phyloP scores from a whole-genome alignment of 1,284 basidiomycete species.

The Naganishia albida region DNA sequence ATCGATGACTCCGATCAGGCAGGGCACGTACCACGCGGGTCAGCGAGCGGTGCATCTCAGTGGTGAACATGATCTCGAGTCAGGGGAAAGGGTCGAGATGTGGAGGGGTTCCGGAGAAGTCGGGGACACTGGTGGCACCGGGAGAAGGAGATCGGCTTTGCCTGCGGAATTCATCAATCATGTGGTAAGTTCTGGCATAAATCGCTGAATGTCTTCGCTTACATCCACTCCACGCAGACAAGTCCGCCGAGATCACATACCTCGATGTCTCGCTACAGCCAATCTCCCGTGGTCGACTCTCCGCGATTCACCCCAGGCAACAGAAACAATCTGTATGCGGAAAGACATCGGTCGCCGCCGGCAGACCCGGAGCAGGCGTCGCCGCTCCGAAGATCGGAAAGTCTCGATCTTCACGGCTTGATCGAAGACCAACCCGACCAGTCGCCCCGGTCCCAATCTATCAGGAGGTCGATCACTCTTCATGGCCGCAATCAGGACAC shows the following conservation, averaged over 20 bases:
- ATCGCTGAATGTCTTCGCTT: background rate
- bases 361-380: background rate
- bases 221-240: background rate
- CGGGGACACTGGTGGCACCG: background rate
- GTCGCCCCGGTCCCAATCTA: background rate
- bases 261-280: conserved; percentile 3
- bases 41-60: background rate
- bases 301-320: background rate
- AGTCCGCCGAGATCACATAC: background rate
- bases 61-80: background rate
- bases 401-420: background rate
- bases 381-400: conserved; percentile 7
- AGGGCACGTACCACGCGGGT: background rate
- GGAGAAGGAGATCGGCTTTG: conserved; percentile 10
- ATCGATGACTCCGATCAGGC: background rate
- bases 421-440: background rate
- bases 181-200: conserved; percentile 1
- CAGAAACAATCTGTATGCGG: background rate
- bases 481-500: conserved; percentile 3
- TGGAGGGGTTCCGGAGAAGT: conserved; percentile 3
- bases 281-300: background rate
- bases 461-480: conserved; percentile 12
- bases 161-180: conserved; percentile 22
- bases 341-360: background rate
- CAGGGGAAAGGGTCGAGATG: conserved; percentile 20